A percentile compares a stretch with the other conserved stretches of the same genome.
phyloP scores from a whole-genome alignment of 2,329 filamentous ascomycete species.

The Ascocoryne sarcoides region DNA sequence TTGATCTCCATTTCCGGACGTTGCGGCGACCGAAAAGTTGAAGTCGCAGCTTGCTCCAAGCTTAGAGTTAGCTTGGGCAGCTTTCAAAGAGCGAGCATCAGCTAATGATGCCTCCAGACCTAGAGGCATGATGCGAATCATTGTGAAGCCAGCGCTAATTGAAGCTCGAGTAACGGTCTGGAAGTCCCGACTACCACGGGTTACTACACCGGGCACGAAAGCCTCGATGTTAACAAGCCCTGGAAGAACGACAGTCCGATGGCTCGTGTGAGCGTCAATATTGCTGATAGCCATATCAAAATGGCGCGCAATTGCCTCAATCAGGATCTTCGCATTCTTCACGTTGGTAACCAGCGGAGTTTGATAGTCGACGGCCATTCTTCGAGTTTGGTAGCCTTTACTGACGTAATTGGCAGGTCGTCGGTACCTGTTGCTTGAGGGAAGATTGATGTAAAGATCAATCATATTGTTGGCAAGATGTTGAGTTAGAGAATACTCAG shows the following conservation, averaged over 20 bases:
- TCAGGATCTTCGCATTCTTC: constrained; percentile 96
- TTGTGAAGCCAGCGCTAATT: constrained; percentile 66
- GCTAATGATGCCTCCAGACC: constrained; percentile 65
- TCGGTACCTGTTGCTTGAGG: constrained; percentile 96
- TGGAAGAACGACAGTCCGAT: constrained; percentile 63
- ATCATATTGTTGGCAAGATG: constrained; percentile 97
- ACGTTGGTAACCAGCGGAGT: constrained; percentile 96
- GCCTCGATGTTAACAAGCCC: constrained; percentile 73
- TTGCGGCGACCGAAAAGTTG: constrained; percentile 71
- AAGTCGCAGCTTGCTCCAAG: constrained; percentile 64
- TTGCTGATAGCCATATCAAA: constrained; percentile 76
- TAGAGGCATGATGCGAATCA: constrained; percentile 72
- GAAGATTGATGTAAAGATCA: constrained; percentile 97
- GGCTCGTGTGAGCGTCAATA: constrained; percentile 88
- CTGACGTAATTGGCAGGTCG: constrained; percentile 97
- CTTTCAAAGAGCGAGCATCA: constrained; percentile 60
- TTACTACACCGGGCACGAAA: constrained; percentile 66
- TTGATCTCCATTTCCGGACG: constrained; percentile 64
- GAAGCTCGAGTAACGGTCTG: constrained; percentile 64
- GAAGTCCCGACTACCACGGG: constrained; percentile 56
- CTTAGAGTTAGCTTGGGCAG: constrained; percentile 63
- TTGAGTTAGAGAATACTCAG: constrained; percentile 94
- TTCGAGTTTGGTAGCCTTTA: constrained; percentile 89
- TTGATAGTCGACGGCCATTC: constrained; percentile 94
- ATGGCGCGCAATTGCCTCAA: constrained; percentile 86